Evolutionary conservation across 176 grass and related monocot genomes (phyloP).

Genomic region (Cenchrus purpureus): DNA sequence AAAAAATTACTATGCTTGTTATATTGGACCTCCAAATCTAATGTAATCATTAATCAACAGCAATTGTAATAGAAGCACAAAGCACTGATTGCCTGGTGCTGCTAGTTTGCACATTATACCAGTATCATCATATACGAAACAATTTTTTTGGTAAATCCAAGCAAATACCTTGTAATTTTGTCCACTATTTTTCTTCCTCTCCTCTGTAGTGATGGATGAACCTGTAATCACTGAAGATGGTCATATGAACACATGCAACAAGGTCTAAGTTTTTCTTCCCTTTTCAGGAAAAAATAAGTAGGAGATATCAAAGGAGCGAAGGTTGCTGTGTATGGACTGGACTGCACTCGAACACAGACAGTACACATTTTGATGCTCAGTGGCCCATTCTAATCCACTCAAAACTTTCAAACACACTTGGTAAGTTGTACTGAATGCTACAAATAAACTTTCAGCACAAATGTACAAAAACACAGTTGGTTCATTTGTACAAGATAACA

Average conservation of each 20-base stretch:
- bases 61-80: background rate
- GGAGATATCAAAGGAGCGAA: background rate
- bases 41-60: constrained; percentile 27
- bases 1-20: background rate
- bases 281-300: constrained; percentile 1
- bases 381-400: constrained; percentile 1
- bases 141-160: background rate
- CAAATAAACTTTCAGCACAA: background rate
- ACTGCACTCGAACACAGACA: background rate
- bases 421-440: background rate
- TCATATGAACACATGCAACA: constrained; percentile 47
- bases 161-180: constrained; percentile 72
- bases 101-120: background rate
- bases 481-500: constrained; percentile 19
- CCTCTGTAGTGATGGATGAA: constrained; percentile 74
- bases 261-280: background rate
- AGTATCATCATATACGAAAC: background rate
- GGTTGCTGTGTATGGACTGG: background rate
- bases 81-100: background rate
- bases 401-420: background rate
- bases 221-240: constrained; percentile 83
- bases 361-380: background rate
- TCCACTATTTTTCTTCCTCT: constrained; percentile 84
- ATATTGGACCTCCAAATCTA: background rate
- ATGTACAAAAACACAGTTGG: background rate